A percentile compares a stretch with the other conserved stretches of the same genome.
These are phyloP conservation scores for Vigna unguiculata DNA, from an alignment of 306 rosid species.

Conservation along the genomic window DNA sequence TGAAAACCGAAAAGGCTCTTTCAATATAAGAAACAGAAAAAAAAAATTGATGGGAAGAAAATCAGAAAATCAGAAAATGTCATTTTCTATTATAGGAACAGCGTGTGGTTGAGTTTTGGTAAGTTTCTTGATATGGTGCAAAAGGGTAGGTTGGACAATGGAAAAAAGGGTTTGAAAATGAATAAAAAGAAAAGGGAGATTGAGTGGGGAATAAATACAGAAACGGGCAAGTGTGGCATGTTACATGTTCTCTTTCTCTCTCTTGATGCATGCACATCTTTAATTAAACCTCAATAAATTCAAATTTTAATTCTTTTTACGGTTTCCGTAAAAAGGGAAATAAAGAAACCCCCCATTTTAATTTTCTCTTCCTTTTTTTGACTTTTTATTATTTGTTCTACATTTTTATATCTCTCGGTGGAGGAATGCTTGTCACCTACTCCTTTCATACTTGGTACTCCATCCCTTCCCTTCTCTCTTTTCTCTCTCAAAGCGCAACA, in stretches of 20 bases:
- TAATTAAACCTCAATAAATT: conserved; percentile 49
- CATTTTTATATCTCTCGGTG: conserved; percentile 56
- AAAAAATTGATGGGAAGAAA: not conserved
- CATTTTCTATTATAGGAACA: not conserved
- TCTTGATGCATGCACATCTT: conserved; percentile 56
- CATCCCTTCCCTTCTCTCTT: conserved; percentile 30
- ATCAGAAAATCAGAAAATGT: not conserved
- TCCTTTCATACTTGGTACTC: conserved; percentile 61
- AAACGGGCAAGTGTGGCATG: conserved; percentile 82
- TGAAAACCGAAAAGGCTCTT: not conserved
- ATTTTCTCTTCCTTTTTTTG: conserved; percentile 8
- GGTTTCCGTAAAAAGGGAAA: conserved; percentile 21
- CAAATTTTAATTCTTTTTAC: conserved; percentile 39
- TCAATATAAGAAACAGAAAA: not conserved
- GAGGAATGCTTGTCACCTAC: conserved; percentile 89
- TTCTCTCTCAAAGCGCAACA: conserved; percentile 7
- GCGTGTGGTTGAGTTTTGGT: not conserved
- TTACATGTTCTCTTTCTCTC: conserved; percentile 62
- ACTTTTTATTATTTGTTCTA: not conserved
- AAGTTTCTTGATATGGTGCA: not conserved
- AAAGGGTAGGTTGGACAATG: conserved; percentile 54
- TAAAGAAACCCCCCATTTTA: not conserved
- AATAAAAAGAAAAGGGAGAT: conserved; percentile 17
- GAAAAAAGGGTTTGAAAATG: conserved; percentile 14
- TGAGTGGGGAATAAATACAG: conserved; percentile 61